phyloP scores from a whole-genome alignment of 2,329 filamentous ascomycete genomes.

The Aureobasidium sp. region DNA sequence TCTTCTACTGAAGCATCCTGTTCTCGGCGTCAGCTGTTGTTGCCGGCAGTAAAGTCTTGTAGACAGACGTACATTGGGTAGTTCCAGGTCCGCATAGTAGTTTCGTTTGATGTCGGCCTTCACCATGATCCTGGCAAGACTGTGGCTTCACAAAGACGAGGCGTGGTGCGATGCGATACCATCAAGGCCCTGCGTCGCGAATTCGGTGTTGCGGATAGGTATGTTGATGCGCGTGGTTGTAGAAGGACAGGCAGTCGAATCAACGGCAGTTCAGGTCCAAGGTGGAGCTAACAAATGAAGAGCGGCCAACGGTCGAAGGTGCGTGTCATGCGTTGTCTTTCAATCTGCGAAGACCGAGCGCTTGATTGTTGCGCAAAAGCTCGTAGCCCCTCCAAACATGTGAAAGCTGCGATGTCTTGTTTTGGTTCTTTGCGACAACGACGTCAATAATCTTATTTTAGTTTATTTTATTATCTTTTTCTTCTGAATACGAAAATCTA shows the following conservation, averaged over 20 bases:
- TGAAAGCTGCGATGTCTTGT: conserved; percentile 11
- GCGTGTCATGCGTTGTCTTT: conserved; percentile 10
- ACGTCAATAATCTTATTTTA: neutral
- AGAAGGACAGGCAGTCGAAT: neutral
- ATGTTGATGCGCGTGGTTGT: neutral
- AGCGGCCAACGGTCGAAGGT: neutral
- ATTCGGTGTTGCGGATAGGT: neutral
- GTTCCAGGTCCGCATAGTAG: conserved; percentile 78
- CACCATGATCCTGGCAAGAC: conserved; percentile 25
- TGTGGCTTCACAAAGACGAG: neutral
- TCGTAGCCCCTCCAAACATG: conserved; percentile 14
- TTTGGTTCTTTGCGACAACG: neutral
- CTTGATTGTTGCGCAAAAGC: conserved; percentile 11
- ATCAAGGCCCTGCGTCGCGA: conserved; percentile 1
- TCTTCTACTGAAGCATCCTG: conserved; percentile 60
- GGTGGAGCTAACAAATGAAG: neutral
- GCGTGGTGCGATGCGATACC: conserved; percentile 2
- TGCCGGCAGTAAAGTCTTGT: neutral
- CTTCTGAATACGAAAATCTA: neutral
- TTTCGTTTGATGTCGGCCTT: conserved; percentile 45
- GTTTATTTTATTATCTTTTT: neutral
- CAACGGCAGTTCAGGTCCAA: neutral
- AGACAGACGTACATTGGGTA: conserved; percentile 40
- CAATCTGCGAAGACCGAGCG: neutral
- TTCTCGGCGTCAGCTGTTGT: neutral